Percentiles rank a stretch among this genome's conserved stretches.
Conservation (phyloP, 2,329 filamentous ascomycete species). For the Diaporthe ampelina region DNA sequence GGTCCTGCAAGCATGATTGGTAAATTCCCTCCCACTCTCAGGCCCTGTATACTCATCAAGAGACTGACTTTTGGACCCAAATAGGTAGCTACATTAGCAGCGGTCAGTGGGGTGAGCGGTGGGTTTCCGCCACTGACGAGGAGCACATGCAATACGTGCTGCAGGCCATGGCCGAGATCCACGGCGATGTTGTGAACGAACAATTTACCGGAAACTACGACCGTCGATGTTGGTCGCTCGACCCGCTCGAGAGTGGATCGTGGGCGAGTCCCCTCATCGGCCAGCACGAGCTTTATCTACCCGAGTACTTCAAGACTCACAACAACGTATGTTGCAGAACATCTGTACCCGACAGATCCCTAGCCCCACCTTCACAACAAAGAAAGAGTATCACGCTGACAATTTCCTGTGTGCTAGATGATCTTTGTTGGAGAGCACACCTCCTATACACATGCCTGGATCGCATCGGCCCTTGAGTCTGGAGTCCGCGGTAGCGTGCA, state of each 20-base stretch:
- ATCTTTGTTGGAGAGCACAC: conserved; percentile 80
- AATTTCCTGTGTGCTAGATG: conserved; percentile 45
- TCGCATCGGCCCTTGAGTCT: conserved; percentile 76
- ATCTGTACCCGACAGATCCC: too few relatives aligned
- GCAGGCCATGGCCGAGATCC: conserved; percentile 77
- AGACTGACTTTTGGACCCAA: background rate
- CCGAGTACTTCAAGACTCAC: conserved; percentile 80
- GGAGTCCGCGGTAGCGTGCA: conserved; percentile 76
- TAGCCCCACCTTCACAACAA: too few relatives aligned
- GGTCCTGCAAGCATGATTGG: conserved; percentile 74
- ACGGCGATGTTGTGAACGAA: conserved; percentile 70
- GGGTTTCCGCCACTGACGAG: conserved; percentile 64
- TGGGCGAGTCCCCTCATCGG: conserved; percentile 74
- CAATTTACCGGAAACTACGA: conserved; percentile 77
- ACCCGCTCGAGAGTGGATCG: conserved; percentile 72
- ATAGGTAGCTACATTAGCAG: conserved; percentile 62
- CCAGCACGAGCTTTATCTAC: conserved; percentile 78
- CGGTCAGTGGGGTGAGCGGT: conserved; percentile 54
- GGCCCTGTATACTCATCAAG: fast-evolving
- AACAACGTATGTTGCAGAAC: conserved; percentile 57
- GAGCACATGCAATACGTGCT: conserved; percentile 75
- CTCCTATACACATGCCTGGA: conserved; percentile 80
- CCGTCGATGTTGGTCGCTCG: conserved; percentile 75
- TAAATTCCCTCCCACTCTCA: fast-evolving
- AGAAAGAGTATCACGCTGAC: background rate